Evolutionary conservation across 1,284 basidiomycete genomes (phyloP).

Genomic region (Gymnopus androsaceus): DNA sequence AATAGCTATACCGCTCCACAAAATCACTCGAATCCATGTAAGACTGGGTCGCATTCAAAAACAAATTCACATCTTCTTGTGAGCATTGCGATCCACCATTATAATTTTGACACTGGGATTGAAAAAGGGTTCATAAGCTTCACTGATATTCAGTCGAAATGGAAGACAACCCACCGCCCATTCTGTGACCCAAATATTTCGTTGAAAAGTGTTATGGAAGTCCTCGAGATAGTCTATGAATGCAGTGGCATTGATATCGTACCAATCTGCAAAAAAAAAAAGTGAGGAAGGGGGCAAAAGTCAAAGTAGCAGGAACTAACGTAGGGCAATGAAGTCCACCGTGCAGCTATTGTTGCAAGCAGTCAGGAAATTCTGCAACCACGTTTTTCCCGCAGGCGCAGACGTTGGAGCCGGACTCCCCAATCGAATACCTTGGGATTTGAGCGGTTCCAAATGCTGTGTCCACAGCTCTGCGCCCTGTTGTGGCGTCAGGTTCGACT

Average conservation of each 20-base stretch:
- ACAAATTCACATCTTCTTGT: slow-evolving; percentile 42
- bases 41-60: slow-evolving; percentile 53
- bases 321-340: slow-evolving; percentile 36
- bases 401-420: slow-evolving; percentile 63
- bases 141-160: no score
- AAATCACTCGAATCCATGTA: slow-evolving; percentile 56
- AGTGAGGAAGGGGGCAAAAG: slow-evolving; percentile 25
- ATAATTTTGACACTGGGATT: slow-evolving; percentile 67
- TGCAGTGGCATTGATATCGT: slow-evolving; percentile 49
- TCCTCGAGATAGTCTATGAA: slow-evolving; percentile 52
- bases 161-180: no score
- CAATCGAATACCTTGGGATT: slow-evolving; percentile 47
- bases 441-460: slow-evolving; percentile 56
- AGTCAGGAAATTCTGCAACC: slow-evolving; percentile 52
- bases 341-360: slow-evolving; percentile 48
- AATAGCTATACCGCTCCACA: slow-evolving; percentile 55
- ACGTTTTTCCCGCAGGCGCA: slow-evolving; percentile 54
- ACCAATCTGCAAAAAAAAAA: slow-evolving; percentile 43
- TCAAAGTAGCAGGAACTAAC: slow-evolving; percentile 26
- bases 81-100: slow-evolving; percentile 50
- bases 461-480: slow-evolving; percentile 58
- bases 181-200: slow-evolving; percentile 63
- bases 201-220: slow-evolving; percentile 50
- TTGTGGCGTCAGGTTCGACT: slow-evolving; percentile 56
- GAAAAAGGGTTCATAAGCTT: no score